Conservation (phyloP, 1,139 yeast species). For the Kodamaea sp. region DNA sequence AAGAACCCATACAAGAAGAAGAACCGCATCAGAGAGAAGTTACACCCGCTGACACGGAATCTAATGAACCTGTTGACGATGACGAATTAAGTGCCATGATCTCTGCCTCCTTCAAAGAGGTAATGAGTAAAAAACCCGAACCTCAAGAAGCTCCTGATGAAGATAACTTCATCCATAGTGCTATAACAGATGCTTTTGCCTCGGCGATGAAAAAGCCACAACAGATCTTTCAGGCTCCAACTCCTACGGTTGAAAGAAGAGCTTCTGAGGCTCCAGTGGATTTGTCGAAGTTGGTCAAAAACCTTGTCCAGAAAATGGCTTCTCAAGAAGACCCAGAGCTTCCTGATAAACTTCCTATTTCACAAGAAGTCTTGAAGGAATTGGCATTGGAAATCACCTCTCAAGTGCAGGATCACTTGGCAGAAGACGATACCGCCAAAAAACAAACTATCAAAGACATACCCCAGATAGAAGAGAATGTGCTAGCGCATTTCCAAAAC, state of each 20-base stretch:
- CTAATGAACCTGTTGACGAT: slow-evolving; percentile 10
- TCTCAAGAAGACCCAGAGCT: slow-evolving; percentile 9
- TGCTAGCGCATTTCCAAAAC: slow-evolving; percentile 40
- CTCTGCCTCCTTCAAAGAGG: slow-evolving; percentile 19
- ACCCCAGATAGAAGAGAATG: slow-evolving; percentile 42
- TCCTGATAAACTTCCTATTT: slow-evolving; percentile 10
- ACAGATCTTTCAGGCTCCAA: neutral
- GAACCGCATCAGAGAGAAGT: slow-evolving; percentile 3
- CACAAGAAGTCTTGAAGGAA: slow-evolving; percentile 31
- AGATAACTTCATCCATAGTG: slow-evolving; percentile 27
- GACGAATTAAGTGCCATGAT: slow-evolving; percentile 19
- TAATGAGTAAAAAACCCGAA: slow-evolving; percentile 9
- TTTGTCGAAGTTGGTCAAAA: slow-evolving; percentile 24
- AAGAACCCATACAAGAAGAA: neutral
- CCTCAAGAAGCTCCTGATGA: slow-evolving; percentile 5
- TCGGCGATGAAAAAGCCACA: slow-evolving; percentile 21
- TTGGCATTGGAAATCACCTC: slow-evolving; percentile 36
- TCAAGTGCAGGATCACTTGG: slow-evolving; percentile 34
- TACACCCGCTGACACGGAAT: too few species aligned
- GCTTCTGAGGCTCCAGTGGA: slow-evolving; percentile 13
- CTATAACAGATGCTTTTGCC: slow-evolving; percentile 37
- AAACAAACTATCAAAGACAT: slow-evolving; percentile 20
- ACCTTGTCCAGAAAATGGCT: slow-evolving; percentile 22
- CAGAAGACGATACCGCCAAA: slow-evolving; percentile 9
- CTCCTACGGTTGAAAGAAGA: neutral